Base-by-base conservation (phyloP, 768 basidiomycete genomes). In the Tubosaeta sp. region DNA sequence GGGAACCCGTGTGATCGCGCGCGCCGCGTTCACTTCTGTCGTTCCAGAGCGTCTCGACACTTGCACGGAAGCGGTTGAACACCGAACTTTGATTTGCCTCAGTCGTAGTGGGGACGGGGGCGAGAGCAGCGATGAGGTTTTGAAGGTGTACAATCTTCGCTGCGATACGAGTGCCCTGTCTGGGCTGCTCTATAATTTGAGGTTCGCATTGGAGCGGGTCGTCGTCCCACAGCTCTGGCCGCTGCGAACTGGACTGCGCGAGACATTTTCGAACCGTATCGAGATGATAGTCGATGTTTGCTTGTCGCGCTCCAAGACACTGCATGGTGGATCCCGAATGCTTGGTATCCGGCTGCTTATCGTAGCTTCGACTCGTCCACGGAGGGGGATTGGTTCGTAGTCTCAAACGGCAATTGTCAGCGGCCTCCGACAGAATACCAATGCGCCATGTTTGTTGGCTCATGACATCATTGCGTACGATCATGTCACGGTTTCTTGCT, bases 91-190 rank as follows among this genome's bases (percentile, higher is more conserved):
- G 54, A 10, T 57, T 49, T 19, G 11, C 19, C 43, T 65, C 60
- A 2, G 54, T 54, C 22, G 60, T 62, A 3, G 63, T 60, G 9
- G 63, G 63, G 37, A 64, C 41, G 26, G 60, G 63, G 6, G 57
- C 19, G 46, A 65, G 63, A 33, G 57, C 31, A 11, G 63, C 52
- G 51, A 52, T 51, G 34, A 54, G n/a, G 43, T 55, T 57, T 43
- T 44, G 60, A 35, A 65, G 55, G 46, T 65, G 63, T 31, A 39
- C 4, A 45, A 63, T 58, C 52, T 63, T 63, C 41, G 58, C 55
- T 31, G 58, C 55, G 51, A 57, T 64, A 4, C 63, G 55, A 37
- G 45, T 47, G 27, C 55, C 55, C 5, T 48, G 53, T 42, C 33
- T 59, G 34, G 56, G 44, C 32, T 46, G 50, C 5, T 57, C 53